Evolutionary conservation across 345 rosid genomes (phyloP).

Genomic region (Abelmoschus esculentus): DNA sequence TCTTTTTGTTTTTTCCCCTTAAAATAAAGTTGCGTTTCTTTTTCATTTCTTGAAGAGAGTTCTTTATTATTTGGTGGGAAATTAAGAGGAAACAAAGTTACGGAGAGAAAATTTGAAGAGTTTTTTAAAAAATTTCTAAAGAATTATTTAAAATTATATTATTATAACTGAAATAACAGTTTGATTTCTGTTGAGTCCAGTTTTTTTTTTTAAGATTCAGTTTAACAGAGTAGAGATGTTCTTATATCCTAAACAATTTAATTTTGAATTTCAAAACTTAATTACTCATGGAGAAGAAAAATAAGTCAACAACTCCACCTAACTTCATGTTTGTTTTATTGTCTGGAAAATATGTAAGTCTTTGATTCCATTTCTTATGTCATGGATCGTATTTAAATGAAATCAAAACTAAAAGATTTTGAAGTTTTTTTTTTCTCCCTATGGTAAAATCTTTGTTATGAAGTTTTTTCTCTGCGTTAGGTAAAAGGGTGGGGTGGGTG

Average conservation of each 20-base stretch:
- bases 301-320: not conserved
- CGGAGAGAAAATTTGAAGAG: not conserved
- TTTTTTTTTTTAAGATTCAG: too few species aligned
- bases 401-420: not conserved
- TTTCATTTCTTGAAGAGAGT: not conserved
- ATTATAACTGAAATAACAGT: not conserved
- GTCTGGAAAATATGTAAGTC: not conserved
- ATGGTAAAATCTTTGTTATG: slow-evolving; percentile 1
- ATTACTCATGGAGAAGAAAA: not conserved
- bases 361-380: not conserved
- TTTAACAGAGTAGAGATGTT: too few species aligned
- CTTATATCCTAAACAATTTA: not conserved
- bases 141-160: not conserved
- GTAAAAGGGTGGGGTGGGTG: slow-evolving; percentile 9
- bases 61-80: not conserved
- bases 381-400: not conserved
- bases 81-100: not conserved
- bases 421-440: not conserved
- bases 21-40: not conserved
- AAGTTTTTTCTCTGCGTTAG: slow-evolving; percentile 18
- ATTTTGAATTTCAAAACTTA: not conserved
- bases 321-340: not conserved
- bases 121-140: slow-evolving; percentile 1
- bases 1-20: not conserved
- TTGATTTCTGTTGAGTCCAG: too few species aligned